Percentiles rank a stretch among this genome's conserved stretches.
phyloP scores from a whole-genome alignment of 306 rosid genomes.

The Rosa persica region DNA sequence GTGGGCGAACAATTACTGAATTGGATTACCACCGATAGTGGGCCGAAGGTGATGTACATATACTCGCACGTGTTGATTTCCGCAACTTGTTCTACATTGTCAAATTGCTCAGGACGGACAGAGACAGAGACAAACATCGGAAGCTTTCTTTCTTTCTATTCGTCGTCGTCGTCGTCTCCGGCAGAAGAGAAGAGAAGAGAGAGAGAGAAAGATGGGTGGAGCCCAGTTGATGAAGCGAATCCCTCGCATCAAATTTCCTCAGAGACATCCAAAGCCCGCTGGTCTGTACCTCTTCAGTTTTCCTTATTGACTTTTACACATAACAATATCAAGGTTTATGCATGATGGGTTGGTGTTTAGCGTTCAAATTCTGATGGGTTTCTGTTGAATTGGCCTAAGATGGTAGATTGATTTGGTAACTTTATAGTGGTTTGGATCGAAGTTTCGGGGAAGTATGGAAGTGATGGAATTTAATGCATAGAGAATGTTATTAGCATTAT shows the following conservation, averaged over 20 bases:
- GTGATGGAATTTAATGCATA: background rate
- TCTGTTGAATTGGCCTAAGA: background rate
- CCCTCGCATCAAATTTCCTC: conserved; percentile 83
- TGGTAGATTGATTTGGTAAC: background rate
- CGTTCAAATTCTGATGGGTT: background rate
- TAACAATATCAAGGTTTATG: background rate
- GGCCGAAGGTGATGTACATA: background rate
- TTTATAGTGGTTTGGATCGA: background rate
- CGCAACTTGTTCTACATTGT: background rate
- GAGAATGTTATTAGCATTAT: background rate
- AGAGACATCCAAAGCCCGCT: conserved; percentile 44
- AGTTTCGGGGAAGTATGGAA: background rate
- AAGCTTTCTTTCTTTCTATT: background rate
- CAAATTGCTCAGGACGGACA: background rate
- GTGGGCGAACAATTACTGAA: no score
- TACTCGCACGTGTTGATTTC: background rate
- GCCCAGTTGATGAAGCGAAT: conserved; percentile 57
- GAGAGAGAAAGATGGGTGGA: conserved; percentile 49
- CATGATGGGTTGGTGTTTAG: background rate
- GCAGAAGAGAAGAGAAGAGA: background rate
- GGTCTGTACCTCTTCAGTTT: conserved; percentile 20
- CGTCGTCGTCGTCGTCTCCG: background rate
- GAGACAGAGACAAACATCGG: no score
- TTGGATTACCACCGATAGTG: background rate
- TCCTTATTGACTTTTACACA: background rate